Percentiles rank a stretch among this genome's conserved stretches.
Evolutionary conservation across 176 grass and related monocot genomes (phyloP).

Genomic region (Triticum aestivum): IWGSC_CS_RefSeq_v2.1 NC_057800.1:491246857-491247356

Average conservation of each 20-base stretch:
- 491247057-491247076: slow-evolving; percentile 64
- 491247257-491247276: slow-evolving; percentile 71
- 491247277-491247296: slow-evolving; percentile 59
- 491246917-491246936: slow-evolving; percentile 71
- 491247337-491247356: slow-evolving; percentile 54
- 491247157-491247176: slow-evolving; percentile 53
- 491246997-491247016: slow-evolving; percentile 51
- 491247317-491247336: slow-evolving; percentile 56
- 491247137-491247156: slow-evolving; percentile 97
- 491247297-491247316: slow-evolving; percentile 60
- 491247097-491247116: slow-evolving; percentile 56
- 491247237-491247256: slow-evolving; percentile 57
- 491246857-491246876: neutral
- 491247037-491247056: slow-evolving; percentile 70
- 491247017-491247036: slow-evolving; percentile 65
- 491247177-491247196: slow-evolving; percentile 57
- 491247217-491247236: slow-evolving; percentile 55
- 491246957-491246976: slow-evolving; percentile 76
- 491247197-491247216: slow-evolving; percentile 65
- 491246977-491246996: slow-evolving; percentile 57
- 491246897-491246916: slow-evolving; percentile 64
- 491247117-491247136: slow-evolving; percentile 87
- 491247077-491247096: slow-evolving; percentile 71
- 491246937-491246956: slow-evolving; percentile 68
- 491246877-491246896: slow-evolving; percentile 70